These are phyloP conservation scores for Daphne laureola DNA, from an alignment of 441 rosid species.

Conservation along the genomic window DNA sequence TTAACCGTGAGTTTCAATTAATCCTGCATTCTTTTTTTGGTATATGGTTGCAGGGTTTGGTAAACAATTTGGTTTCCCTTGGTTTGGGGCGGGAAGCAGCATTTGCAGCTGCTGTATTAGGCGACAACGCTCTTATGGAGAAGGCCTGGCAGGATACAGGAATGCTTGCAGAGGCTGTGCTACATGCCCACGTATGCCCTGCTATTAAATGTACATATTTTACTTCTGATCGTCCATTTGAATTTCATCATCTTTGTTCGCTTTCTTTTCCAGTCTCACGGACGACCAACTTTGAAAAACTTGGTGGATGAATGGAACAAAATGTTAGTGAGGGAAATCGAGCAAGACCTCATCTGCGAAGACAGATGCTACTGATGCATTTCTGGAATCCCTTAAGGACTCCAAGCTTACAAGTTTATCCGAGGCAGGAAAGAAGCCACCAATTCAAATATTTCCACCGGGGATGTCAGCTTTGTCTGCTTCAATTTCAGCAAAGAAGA, in stretches of 20 bases:
- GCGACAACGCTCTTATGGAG: constrained; percentile 97
- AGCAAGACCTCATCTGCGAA: constrained; percentile 57
- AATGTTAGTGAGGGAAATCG: constrained; percentile 81
- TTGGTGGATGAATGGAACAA: constrained; percentile 91
- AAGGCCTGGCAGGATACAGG: constrained; percentile 99
- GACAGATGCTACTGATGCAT: constrained; percentile 89
- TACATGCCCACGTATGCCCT: constrained; percentile 82
- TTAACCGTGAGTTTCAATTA: too few relatives aligned
- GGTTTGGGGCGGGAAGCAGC: constrained; percentile 98
- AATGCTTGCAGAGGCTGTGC: constrained; percentile 97
- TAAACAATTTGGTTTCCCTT: constrained; percentile 72
- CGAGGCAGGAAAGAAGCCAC: constrained; percentile 79
- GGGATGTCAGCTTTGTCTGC: constrained; percentile 90
- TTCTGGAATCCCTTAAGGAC: constrained; percentile 89
- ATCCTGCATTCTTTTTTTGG: background rate
- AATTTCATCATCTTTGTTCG: constrained; percentile 3
- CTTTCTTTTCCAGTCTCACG: constrained; percentile 64
- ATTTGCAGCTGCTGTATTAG: constrained; percentile 88
- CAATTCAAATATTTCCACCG: constrained; percentile 88
- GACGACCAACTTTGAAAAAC: constrained; percentile 82
- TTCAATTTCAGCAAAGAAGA: constrained; percentile 65
- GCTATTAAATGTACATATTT: background rate
- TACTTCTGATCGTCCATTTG: background rate
- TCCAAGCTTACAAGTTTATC: constrained; percentile 83
- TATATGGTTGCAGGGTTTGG: constrained; percentile 53